A percentile compares a stretch with the other conserved stretches of the same genome.
These are phyloP conservation scores for Solanum appendiculatum DNA, from an alignment of 257 asterid genomes.

Conservation along the genomic window DNA sequence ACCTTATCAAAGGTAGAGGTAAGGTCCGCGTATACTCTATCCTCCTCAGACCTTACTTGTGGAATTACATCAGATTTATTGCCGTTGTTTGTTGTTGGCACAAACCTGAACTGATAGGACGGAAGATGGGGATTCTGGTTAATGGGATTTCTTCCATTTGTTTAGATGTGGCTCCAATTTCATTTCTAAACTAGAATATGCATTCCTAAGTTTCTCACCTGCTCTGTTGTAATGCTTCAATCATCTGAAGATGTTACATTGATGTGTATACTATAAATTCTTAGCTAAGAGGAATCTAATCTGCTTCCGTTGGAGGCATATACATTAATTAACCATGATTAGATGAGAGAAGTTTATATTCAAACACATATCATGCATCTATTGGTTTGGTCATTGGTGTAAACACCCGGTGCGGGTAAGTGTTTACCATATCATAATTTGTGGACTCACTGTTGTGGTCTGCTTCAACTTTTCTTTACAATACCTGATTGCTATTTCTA, in stretches of 20 bases:
- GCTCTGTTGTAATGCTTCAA: not conserved
- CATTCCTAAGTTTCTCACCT: not conserved
- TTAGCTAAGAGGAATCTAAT: not conserved
- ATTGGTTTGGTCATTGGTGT: not conserved
- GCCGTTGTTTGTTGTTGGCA: not conserved
- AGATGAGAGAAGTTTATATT: not conserved
- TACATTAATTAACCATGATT: not conserved
- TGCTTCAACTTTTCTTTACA: not conserved
- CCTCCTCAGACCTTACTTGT: not conserved
- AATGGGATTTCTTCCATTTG: not conserved
- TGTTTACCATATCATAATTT: not conserved
- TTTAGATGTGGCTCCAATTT: not conserved
- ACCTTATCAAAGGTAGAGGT: not conserved
- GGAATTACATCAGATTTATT: not conserved
- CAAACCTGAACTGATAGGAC: not conserved
- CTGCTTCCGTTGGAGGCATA: not conserved
- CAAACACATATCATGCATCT: not conserved
- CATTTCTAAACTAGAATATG: not conserved
- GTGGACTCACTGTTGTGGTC: not conserved
- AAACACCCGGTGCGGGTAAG: not conserved
- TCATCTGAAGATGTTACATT: not conserved
- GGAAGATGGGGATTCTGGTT: not conserved
- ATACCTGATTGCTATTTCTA: not conserved
- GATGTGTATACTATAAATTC: not conserved
- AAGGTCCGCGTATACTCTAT: not conserved